Evolutionary conservation across 495 filamentous ascomycete genomes (phyloP).

Genomic region (Cercophora scortea): DNA sequence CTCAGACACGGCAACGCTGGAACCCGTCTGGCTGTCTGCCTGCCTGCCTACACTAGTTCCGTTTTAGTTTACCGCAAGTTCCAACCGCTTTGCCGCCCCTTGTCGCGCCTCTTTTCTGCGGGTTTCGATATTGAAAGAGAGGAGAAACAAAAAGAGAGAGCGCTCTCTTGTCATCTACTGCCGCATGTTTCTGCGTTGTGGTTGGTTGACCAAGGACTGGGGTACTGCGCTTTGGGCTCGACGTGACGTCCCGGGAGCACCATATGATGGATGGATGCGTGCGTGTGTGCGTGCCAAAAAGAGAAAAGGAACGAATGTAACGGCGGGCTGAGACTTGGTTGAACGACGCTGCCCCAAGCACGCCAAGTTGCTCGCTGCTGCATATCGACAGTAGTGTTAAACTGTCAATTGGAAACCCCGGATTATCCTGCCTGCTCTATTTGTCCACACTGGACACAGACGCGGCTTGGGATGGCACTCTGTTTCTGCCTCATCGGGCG

Average conservation of each 20-base stretch:
- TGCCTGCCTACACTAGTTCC: too few relatives aligned
- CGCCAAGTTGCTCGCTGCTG: background rate
- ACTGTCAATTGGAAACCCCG: background rate
- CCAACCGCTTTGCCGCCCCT: too few relatives aligned
- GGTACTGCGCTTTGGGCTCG: background rate
- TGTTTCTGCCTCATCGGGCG: too few relatives aligned
- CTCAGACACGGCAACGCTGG: too few relatives aligned
- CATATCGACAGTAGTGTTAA: too few relatives aligned
- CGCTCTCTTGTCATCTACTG: background rate
- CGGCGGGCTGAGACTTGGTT: background rate
- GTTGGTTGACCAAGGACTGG: background rate
- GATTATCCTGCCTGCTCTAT: background rate
- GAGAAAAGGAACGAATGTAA: background rate
- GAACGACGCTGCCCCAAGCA: background rate
- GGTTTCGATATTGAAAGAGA: background rate
- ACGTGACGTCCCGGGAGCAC: background rate
- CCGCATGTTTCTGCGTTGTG: too few relatives aligned
- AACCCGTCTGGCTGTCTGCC: too few relatives aligned
- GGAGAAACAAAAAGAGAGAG: background rate
- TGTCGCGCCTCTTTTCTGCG: too few relatives aligned
- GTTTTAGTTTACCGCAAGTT: too few relatives aligned
- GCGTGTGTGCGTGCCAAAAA: too few relatives aligned
- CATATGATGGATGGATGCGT: background rate
- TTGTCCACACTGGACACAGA: background rate
- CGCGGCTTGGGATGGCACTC: too few relatives aligned